Conservation (phyloP, 2,329 filamentous ascomycete genomes). For the Monosporascus sp. region DNA sequence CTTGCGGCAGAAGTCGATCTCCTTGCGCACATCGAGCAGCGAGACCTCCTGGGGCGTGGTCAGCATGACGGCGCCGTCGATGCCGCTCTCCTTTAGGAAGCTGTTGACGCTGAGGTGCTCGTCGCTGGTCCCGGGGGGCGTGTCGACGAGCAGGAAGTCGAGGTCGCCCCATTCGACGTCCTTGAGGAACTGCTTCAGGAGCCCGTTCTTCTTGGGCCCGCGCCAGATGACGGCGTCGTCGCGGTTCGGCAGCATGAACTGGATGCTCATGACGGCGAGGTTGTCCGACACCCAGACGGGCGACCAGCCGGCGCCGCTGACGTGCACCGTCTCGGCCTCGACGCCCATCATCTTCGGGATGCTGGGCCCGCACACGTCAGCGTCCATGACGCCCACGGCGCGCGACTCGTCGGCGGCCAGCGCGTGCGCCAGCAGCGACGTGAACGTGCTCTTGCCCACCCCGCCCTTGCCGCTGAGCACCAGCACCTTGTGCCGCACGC, state of each 20-base stretch:
- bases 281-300: slow-evolving; percentile 96
- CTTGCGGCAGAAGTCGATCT: slow-evolving; percentile 96
- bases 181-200: slow-evolving; percentile 97
- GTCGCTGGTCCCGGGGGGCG: slow-evolving; percentile 89
- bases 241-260: slow-evolving; percentile 92
- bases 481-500: slow-evolving; percentile 86
- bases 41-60: slow-evolving; percentile 94
- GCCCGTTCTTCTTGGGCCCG: slow-evolving; percentile 94
- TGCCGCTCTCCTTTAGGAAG: slow-evolving; percentile 82
- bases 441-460: slow-evolving; percentile 94
- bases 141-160: slow-evolving; percentile 91
- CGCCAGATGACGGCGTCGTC: slow-evolving; percentile 98
- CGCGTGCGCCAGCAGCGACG: slow-evolving; percentile 78
- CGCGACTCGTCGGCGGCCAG: slow-evolving; percentile 76
- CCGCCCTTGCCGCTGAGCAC: slow-evolving; percentile 93
- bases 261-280: slow-evolving; percentile 91
- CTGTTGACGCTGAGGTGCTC: slow-evolving; percentile 94
- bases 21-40: slow-evolving; percentile 88
- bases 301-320: slow-evolving; percentile 83
- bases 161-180: slow-evolving; percentile 97
- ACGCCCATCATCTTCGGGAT: slow-evolving; percentile 99
- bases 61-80: slow-evolving; percentile 88
- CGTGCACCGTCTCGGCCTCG: slow-evolving; percentile 86
- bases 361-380: slow-evolving; percentile 91
- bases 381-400: slow-evolving; percentile 93